Conservation (phyloP, 2,329 filamentous ascomycete genomes). For the Aureobasidium mangrovei region DNA sequence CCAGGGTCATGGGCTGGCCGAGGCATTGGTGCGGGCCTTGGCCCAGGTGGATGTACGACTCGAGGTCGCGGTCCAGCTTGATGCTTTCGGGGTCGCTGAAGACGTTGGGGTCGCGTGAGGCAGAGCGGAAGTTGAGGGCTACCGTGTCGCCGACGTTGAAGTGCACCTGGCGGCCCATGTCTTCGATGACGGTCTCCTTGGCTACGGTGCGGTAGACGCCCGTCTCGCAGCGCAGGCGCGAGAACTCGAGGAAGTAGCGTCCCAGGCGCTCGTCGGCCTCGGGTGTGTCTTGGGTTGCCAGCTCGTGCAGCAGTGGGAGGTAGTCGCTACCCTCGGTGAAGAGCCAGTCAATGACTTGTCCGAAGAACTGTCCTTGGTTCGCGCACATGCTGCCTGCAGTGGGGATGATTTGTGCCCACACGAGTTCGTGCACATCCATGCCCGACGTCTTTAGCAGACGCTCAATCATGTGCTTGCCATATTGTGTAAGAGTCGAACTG, state of each 20-base stretch:
- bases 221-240: slow-evolving; percentile 36
- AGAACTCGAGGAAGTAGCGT: slow-evolving; percentile 42
- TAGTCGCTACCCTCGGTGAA: slow-evolving; percentile 40
- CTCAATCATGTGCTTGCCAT: slow-evolving; percentile 49
- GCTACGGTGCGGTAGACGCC: slow-evolving; percentile 33
- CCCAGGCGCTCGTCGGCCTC: slow-evolving; percentile 41
- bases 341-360: slow-evolving; percentile 50
- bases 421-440: slow-evolving; percentile 40
- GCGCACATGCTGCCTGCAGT: slow-evolving; percentile 48
- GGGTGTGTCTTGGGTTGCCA: slow-evolving; percentile 38
- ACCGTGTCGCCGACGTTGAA: slow-evolving; percentile 32
- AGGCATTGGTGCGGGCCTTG: slow-evolving; percentile 36
- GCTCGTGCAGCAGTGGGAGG: slow-evolving; percentile 39
- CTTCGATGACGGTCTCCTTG: slow-evolving; percentile 26
- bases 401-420: slow-evolving; percentile 50
- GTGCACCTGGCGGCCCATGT: slow-evolving; percentile 24
- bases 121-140: slow-evolving; percentile 36
- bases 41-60: slow-evolving; percentile 38
- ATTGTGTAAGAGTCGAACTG: slow-evolving; percentile 37
- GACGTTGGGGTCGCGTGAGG: slow-evolving; percentile 31
- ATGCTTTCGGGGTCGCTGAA: slow-evolving; percentile 36
- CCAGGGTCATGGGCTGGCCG: slow-evolving; percentile 29
- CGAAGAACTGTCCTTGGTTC: slow-evolving; percentile 51
- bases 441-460: slow-evolving; percentile 40
- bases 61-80: slow-evolving; percentile 31